Base-by-base conservation (phyloP, 345 rosid genomes). In the Hirschfeldia incana region DNA sequence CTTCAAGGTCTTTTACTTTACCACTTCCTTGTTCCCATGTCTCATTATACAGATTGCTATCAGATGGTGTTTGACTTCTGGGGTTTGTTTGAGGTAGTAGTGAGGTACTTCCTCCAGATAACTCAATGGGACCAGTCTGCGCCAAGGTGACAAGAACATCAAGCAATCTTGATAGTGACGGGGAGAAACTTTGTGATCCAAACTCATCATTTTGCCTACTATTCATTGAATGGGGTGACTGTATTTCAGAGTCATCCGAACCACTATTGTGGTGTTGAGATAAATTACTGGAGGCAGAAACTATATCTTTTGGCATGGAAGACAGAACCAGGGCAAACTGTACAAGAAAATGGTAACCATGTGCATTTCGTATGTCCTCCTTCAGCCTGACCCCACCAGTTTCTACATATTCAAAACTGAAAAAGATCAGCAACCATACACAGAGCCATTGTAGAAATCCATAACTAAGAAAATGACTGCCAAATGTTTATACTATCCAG, bases 271-370 rank as follows among this genome's bases (percentile, higher is more conserved):
- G 63, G 44, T 73, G 78, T 16, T 70, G 63, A 72, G 82, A 73
- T 75, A 81, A 78, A 81, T 76, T 80, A 59, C 36, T 80, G 65
- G 84, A 82, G 49, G 62, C 78, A 83, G 75, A 46, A 44, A 55
- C 77, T 78, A 62, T 87, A 67, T 72, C 76, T 78, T 74, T 88
- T 66, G 89, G 89, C 85, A 88, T 69, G 70, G 90, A 81, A 72
- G 98, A 90, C 17, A 94, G 82, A 74, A 87, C 80, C 79, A 94
- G 79, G 39, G 97, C 94, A 87, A 92, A 93, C 82, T 86, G 99
- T 76, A 92, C 99, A 85, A 94, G 98, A 80, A 94, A 94, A 69
- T 91, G 99, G 85, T 94, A 91, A 76, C 99, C 99, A 73, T 94
- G 99, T 84, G 98, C 99, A 84, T 94, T 94, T 72, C 82, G 94